Evolutionary conservation across 169 alveolate genomes (phyloP).

Genomic region (Eimeria tenella): DNA sequence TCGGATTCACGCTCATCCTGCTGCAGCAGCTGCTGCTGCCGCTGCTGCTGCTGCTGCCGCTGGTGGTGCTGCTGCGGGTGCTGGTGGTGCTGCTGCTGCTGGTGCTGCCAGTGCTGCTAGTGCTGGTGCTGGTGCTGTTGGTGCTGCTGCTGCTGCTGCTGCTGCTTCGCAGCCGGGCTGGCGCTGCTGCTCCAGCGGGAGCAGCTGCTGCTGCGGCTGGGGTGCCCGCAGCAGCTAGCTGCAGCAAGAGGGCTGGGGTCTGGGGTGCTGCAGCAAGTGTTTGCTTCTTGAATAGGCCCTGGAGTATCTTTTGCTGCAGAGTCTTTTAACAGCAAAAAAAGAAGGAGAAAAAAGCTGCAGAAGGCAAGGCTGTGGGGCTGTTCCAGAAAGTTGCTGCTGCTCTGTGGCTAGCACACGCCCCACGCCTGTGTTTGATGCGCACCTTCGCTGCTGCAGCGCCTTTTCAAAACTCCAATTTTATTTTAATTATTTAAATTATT

Average conservation of each 20-base stretch:
- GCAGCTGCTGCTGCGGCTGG: conserved; percentile 40
- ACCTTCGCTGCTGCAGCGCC: no score
- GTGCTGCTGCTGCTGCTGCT: neutral
- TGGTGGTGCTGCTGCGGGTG: neutral
- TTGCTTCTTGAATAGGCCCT: neutral
- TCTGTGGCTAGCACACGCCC: no score
- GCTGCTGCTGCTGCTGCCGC: conserved; percentile 1
- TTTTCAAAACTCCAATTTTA: no score
- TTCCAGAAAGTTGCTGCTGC: no score
- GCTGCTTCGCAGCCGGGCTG: neutral
- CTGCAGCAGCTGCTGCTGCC: conserved; percentile 10
- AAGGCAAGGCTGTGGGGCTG: no score
- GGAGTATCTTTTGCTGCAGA: no score
- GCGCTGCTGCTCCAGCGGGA: conserved; percentile 49
- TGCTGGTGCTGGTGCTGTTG: neutral
- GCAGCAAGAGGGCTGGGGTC: neutral
- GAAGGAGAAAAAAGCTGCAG: no score
- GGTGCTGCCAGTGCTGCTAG: neutral
- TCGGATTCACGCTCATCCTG: neutral
- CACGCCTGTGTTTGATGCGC: no score
- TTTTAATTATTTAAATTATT: no score
- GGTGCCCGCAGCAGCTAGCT: conserved; percentile 6
- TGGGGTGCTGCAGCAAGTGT: neutral
- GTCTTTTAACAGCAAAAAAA: no score
- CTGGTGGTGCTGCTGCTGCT: conserved; percentile 20